Evolutionary conservation across 768 basidiomycete species (phyloP).

Genomic region (Collybiopsis confluens): DNA sequence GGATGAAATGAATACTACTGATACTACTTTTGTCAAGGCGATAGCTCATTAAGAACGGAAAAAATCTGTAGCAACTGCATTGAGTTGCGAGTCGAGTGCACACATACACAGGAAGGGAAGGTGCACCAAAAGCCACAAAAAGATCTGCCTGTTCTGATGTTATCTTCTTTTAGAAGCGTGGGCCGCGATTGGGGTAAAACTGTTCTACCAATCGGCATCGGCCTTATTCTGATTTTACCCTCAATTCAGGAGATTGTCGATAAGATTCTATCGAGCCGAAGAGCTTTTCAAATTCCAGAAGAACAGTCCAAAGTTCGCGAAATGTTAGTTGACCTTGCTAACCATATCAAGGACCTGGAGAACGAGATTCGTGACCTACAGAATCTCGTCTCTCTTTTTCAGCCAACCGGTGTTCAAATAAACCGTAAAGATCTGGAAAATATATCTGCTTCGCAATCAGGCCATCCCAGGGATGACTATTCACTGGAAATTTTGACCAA

Average conservation of each 20-base stretch:
- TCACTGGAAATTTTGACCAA: too few species aligned
- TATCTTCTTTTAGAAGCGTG: conserved; percentile 20
- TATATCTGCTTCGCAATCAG: too few species aligned
- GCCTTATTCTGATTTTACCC: background rate
- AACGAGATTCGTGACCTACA: background rate
- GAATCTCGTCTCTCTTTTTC: too few species aligned
- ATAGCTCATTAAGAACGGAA: conserved; percentile 40
- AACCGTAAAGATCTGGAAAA: too few species aligned
- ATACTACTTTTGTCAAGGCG: conserved; percentile 19
- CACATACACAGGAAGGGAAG: conserved; percentile 34
- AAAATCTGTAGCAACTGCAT: conserved; percentile 41
- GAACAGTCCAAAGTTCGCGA: background rate
- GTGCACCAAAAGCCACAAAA: conserved; percentile 28
- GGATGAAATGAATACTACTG: too few species aligned
- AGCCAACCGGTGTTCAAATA: too few species aligned
- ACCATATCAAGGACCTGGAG: background rate
- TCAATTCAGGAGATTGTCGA: background rate
- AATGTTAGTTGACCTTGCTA: background rate
- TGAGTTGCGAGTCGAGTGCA: conserved; percentile 37
- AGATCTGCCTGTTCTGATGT: background rate
- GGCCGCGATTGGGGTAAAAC: conserved; percentile 33
- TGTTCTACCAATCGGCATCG: too few species aligned
- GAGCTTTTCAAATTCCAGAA: background rate
- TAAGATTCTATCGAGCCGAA: background rate
- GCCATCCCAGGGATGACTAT: too few species aligned